Percentiles rank a stretch among this genome's conserved stretches.
phyloP scores from a whole-genome alignment of 2,329 filamentous ascomycete species.

The Aspergillus sp. region DNA sequence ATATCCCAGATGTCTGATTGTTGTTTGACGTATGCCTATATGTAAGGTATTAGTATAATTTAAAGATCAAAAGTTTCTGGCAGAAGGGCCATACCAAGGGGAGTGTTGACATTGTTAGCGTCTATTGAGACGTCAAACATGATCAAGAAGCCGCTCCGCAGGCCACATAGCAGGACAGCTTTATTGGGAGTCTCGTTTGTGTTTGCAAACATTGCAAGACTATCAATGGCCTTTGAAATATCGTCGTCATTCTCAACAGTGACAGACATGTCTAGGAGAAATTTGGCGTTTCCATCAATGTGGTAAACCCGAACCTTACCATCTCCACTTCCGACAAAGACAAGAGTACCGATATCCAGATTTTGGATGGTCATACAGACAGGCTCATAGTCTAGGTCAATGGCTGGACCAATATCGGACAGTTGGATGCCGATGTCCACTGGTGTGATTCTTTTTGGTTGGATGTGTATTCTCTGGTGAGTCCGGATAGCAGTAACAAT shows the following conservation, averaged over 20 bases:
- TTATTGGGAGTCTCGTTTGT: slow-evolving; percentile 13
- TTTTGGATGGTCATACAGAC: slow-evolving; percentile 35
- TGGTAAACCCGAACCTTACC: slow-evolving; percentile 37
- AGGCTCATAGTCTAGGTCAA: slow-evolving; percentile 35
- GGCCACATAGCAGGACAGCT: slow-evolving; percentile 43
- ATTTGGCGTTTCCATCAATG: slow-evolving; percentile 23
- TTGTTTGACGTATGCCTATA: slow-evolving; percentile 33
- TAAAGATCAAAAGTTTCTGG: neutral
- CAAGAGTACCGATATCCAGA: slow-evolving; percentile 25
- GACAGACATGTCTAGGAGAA: slow-evolving; percentile 26
- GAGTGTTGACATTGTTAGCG: slow-evolving; percentile 16
- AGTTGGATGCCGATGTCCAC: slow-evolving; percentile 20
- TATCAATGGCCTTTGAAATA: slow-evolving; percentile 38
- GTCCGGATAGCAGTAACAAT: slow-evolving; percentile 29
- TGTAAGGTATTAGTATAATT: slow-evolving; percentile 7
- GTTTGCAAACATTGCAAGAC: slow-evolving; percentile 29
- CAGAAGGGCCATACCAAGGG: slow-evolving; percentile 27
- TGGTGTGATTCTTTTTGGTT: slow-evolving; percentile 25
- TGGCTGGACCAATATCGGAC: slow-evolving; percentile 21
- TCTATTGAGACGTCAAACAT: slow-evolving; percentile 33
- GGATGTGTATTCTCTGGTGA: slow-evolving; percentile 27
- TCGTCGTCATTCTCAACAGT: slow-evolving; percentile 23
- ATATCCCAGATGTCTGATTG: slow-evolving; percentile 33
- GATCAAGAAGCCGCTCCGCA: slow-evolving; percentile 47
- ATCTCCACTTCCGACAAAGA: slow-evolving; percentile 43